Evolutionary conservation across 2,329 filamentous ascomycete genomes (phyloP).

Genomic region (Colletotrichum musicola): DNA sequence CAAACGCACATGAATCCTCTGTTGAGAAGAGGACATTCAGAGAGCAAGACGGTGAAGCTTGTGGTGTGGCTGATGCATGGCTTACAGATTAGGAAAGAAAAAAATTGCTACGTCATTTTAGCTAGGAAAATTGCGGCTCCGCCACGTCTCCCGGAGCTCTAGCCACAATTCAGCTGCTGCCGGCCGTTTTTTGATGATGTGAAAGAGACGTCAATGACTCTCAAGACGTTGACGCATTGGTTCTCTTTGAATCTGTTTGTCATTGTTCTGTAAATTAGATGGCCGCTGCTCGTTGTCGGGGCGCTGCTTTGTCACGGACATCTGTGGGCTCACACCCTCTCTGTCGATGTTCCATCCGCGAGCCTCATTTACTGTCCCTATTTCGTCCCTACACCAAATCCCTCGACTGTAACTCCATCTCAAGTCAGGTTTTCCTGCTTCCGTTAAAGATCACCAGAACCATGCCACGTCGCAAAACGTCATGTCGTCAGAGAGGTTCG

Average conservation of each 20-base stretch:
- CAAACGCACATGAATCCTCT: not conserved
- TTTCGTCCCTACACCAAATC: too few species aligned
- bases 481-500: slow-evolving; percentile 36
- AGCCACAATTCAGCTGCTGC: slow-evolving; percentile 23
- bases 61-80: slow-evolving; percentile 30
- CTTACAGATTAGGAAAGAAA: not conserved
- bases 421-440: too few species aligned
- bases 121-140: slow-evolving; percentile 32
- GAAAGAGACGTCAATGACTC: slow-evolving; percentile 6
- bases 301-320: not conserved
- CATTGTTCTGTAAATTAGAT: not conserved
- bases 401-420: too few species aligned
- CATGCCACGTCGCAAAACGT: not conserved
- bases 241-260: not conserved
- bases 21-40: not conserved
- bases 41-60: not conserved
- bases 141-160: slow-evolving; percentile 21
- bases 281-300: not conserved
- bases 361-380: too few species aligned
- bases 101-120: slow-evolving; percentile 37
- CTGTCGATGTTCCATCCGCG: too few species aligned
- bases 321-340: too few species aligned
- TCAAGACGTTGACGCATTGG: not conserved
- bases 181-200: slow-evolving; percentile 18
- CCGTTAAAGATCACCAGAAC: too few species aligned